These are phyloP conservation scores for Candida tropicalis DNA, from an alignment of 1,139 yeast genomes.

Conservation along the genomic window DNA sequence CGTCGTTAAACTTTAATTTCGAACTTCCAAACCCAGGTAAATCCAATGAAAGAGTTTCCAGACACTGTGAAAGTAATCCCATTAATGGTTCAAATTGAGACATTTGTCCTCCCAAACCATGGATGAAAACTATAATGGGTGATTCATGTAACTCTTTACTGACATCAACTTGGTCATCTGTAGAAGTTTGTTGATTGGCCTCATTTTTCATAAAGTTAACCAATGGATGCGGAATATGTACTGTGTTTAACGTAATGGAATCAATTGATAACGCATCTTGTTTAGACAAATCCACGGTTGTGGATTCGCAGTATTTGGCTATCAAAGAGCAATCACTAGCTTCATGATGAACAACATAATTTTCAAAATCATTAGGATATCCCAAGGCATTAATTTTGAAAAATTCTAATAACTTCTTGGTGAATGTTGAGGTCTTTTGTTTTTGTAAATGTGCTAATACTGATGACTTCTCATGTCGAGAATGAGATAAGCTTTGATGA, in stretches of 20 bases:
- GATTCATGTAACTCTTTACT: slow-evolving; percentile 42
- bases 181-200: slow-evolving; percentile 23
- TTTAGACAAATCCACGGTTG: slow-evolving; percentile 33
- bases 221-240: slow-evolving; percentile 59
- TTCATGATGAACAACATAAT: slow-evolving; percentile 40
- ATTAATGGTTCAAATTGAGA: slow-evolving; percentile 70
- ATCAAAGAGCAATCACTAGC: slow-evolving; percentile 59
- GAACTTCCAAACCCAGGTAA: slow-evolving; percentile 79
- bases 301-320: slow-evolving; percentile 47
- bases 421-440: slow-evolving; percentile 23
- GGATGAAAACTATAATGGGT: slow-evolving; percentile 65
- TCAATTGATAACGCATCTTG: slow-evolving; percentile 31
- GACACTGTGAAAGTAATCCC: slow-evolving; percentile 65
- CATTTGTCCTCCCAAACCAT: slow-evolving; percentile 80
- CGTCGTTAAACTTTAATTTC: slow-evolving; percentile 23
- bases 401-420: slow-evolving; percentile 30
- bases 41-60: slow-evolving; percentile 65
- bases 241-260: slow-evolving; percentile 38
- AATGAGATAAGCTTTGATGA: slow-evolving; percentile 1
- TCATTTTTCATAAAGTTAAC: slow-evolving; percentile 48
- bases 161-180: slow-evolving; percentile 26
- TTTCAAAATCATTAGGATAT: slow-evolving; percentile 39
- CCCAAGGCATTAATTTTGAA: slow-evolving; percentile 27
- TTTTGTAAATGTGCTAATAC: slow-evolving; percentile 16
- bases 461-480: slow-evolving; percentile 4